phyloP scores from a whole-genome alignment of 768 basidiomycete genomes.

The Leccinum truebloodii region DNA sequence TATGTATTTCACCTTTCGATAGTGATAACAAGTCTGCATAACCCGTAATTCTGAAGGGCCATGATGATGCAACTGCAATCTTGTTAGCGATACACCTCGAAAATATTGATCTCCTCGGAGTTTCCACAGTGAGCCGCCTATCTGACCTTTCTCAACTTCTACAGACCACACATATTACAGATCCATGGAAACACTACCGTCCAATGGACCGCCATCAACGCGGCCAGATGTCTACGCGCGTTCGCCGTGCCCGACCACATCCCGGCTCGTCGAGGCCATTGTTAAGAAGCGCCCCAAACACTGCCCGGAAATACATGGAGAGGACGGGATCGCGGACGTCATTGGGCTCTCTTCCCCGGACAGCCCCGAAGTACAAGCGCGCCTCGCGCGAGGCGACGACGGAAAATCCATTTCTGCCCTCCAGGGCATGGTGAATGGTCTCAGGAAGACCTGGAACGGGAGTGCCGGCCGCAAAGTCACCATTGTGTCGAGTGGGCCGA shows the following conservation, averaged over 20 bases:
- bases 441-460: slow-evolving; percentile 56
- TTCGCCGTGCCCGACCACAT: slow-evolving; percentile 59
- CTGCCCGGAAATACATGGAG: slow-evolving; percentile 80
- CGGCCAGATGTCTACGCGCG: slow-evolving; percentile 72
- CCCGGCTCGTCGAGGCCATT: slow-evolving; percentile 74
- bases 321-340: slow-evolving; percentile 82
- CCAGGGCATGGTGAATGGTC: slow-evolving; percentile 63
- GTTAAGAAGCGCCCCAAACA: slow-evolving; percentile 51
- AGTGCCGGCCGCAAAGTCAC: slow-evolving; percentile 63
- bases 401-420: slow-evolving; percentile 54
- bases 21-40: neutral
- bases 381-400: slow-evolving; percentile 46
- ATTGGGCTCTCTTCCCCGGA: slow-evolving; percentile 64
- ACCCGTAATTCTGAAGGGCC: slow-evolving; percentile 53
- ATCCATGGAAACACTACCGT: slow-evolving; percentile 78
- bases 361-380: slow-evolving; percentile 48
- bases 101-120: slow-evolving; percentile 68
- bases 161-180: slow-evolving; percentile 35
- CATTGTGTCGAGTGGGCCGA: slow-evolving; percentile 76
- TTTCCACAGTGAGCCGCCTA: slow-evolving; percentile 67
- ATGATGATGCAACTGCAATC: slow-evolving; percentile 87
- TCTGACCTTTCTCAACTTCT: neutral
- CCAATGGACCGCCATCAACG: slow-evolving; percentile 66
- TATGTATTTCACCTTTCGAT: slow-evolving; percentile 30
- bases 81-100: slow-evolving; percentile 70